These are phyloP conservation scores for Penicillium sp. DNA, from an alignment of 2,329 filamentous ascomycete species.

Conservation along the genomic window DNA sequence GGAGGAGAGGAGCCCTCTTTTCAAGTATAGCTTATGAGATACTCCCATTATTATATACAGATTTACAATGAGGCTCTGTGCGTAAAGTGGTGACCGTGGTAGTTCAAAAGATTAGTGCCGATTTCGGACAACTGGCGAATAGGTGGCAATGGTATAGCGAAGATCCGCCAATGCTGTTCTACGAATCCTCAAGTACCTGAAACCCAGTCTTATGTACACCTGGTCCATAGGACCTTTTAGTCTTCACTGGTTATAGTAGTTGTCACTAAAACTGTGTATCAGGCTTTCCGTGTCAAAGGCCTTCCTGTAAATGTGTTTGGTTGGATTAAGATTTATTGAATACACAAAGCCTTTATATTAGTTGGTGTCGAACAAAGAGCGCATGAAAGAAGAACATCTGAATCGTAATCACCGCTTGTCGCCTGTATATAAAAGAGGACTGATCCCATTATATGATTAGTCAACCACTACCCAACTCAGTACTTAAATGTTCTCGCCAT, in stretches of 20 bases:
- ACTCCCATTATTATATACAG: no score
- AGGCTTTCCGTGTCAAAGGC: not conserved
- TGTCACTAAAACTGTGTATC: not conserved
- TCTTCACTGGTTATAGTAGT: not conserved
- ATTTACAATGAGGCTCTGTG: no score
- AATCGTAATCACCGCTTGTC: not conserved
- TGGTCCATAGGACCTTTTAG: not conserved
- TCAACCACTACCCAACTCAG: no score
- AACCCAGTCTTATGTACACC: no score
- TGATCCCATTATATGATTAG: no score
- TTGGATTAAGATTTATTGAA: not conserved
- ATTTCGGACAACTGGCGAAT: no score
- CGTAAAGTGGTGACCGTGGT: no score
- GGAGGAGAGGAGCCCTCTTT: constrained; percentile 10
- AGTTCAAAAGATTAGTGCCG: no score
- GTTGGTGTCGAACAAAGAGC: not conserved
- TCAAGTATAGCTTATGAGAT: constrained; percentile 9
- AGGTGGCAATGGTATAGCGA: no score
- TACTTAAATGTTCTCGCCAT: not conserved
- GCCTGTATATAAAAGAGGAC: not conserved
- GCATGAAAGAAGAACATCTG: not conserved
- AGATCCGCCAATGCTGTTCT: no score
- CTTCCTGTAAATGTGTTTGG: not conserved
- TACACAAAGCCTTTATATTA: not conserved
- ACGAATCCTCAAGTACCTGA: no score